Percentiles rank a stretch among this genome's conserved stretches.
Evolutionary conservation across 306 rosid species (phyloP).

Genomic region (Lotus japonicus): DNA sequence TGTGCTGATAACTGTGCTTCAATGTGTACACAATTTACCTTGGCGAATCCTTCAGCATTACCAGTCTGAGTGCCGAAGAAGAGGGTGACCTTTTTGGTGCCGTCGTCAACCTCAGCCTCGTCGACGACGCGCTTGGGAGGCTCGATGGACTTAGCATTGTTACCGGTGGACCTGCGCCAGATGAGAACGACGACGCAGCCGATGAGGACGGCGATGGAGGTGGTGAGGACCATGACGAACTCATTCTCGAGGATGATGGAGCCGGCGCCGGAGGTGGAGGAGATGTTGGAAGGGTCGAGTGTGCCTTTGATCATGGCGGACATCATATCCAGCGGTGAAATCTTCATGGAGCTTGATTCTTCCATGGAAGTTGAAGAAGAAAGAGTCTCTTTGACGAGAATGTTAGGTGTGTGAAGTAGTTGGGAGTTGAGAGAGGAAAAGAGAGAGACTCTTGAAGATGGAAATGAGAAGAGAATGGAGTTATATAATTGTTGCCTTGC

Average conservation of each 20-base stretch:
- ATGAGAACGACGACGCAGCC: slow-evolving; percentile 77
- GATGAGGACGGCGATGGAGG: slow-evolving; percentile 78
- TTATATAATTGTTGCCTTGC: slow-evolving; percentile 26
- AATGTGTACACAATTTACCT: no score
- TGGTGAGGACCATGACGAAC: slow-evolving; percentile 54
- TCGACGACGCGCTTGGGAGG: slow-evolving; percentile 41
- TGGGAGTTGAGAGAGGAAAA: slow-evolving; percentile 23
- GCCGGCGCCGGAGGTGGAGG: slow-evolving; percentile 38
- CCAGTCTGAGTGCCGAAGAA: slow-evolving; percentile 99
- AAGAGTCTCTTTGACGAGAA: slow-evolving; percentile 4
- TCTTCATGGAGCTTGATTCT: slow-evolving; percentile 59
- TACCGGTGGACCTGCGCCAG: slow-evolving; percentile 65
- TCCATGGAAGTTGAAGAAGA: slow-evolving; percentile 36
- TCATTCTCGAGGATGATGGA: slow-evolving; percentile 60
- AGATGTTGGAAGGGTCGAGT: slow-evolving; percentile 54
- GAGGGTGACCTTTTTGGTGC: slow-evolving; percentile 73
- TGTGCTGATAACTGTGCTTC: no score
- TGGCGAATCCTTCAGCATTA: slow-evolving; percentile 96
- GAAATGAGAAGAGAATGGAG: neutral
- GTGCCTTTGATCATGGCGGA: slow-evolving; percentile 73
- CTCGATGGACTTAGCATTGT: slow-evolving; percentile 34
- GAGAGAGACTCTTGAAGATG: neutral
- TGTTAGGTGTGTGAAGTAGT: slow-evolving; percentile 29
- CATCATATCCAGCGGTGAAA: slow-evolving; percentile 85
- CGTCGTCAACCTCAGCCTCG: slow-evolving; percentile 65